Evolutionary conservation across 495 filamentous ascomycete species (phyloP), one percentile per base, ranked within the genome.

Genomic region (Penicillium parvum): DNA sequence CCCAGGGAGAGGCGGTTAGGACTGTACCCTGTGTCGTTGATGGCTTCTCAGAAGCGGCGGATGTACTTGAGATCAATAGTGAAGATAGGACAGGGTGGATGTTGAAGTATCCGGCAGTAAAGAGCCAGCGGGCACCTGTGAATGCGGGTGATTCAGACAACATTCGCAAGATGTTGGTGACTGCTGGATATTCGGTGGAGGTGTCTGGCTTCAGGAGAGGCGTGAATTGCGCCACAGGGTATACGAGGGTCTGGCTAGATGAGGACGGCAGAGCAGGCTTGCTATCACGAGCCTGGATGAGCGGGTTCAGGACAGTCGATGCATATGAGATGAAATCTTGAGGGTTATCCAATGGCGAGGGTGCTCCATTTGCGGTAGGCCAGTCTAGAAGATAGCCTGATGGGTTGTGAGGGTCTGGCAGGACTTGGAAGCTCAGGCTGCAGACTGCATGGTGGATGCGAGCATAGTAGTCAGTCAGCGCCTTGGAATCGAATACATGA

Each of bases 41-140:
- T 10, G 56, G 32, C 17, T 55, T 49, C 16, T 56, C 40, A 12
- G 62, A 50, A 22, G 64, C 52, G 3, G 54, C 39, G 14, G 68
- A 68, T 8, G 67, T 71, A 42, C 69, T 89, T 12, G 75, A 68
- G 12, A 99, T 78, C 1, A 97, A 69, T 3, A 95, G 75, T 33
- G 82, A 74, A 11, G 85, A 90, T 5, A 96, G 76, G 2, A 79
- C 75, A 2, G 90, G 82, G 27, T 88, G 86, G 36, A 92, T 94
- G 65, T 99, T 98, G 73, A 98, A 98, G 63, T 98, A 98, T 19
- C 92, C 92, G 2, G 92, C 91, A 15, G 92, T 97, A 65, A 98
- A 97, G 10, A 88, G 88, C 90, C 92, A 97, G 25, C 76, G 80
- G 3, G 84, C 85, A 23, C 77, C 72, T 25, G 71, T 63, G 54